Percentiles rank a stretch among this genome's conserved stretches.
Evolutionary conservation across 2,329 filamentous ascomycete species (phyloP).

Genomic region (Botrytis fragariae): DNA sequence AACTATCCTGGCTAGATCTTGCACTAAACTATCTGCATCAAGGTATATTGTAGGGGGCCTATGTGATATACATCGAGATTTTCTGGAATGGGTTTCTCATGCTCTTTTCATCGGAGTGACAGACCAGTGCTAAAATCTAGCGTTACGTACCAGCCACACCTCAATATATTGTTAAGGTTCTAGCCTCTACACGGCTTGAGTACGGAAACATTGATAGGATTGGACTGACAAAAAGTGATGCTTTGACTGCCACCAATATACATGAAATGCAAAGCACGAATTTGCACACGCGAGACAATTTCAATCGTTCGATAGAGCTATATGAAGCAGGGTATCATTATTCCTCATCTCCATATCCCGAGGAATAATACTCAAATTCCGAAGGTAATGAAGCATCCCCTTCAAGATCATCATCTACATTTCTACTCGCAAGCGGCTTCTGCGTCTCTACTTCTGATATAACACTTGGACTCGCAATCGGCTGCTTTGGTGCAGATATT

Average conservation of each 20-base stretch:
- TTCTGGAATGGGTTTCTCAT: no score
- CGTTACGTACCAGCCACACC: background rate
- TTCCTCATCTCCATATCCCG: slow-evolving; percentile 25
- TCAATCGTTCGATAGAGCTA: background rate
- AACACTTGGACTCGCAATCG: background rate
- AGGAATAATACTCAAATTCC: slow-evolving; percentile 29
- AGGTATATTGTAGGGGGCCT: background rate
- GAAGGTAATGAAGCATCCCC: slow-evolving; percentile 25
- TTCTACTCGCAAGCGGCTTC: background rate
- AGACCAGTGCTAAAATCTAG: background rate
- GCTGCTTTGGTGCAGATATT: background rate
- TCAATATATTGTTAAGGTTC: background rate
- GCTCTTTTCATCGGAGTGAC: background rate
- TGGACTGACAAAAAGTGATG: background rate
- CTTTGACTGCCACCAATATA: background rate
- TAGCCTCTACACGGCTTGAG: background rate
- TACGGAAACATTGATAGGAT: background rate
- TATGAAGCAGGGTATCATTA: slow-evolving; percentile 5
- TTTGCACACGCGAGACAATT: no score
- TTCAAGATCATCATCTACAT: slow-evolving; percentile 19
- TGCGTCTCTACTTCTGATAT: background rate
- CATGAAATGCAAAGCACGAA: background rate
- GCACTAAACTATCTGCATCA: background rate
- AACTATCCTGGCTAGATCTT: background rate
- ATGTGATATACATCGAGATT: no score